Base-by-base conservation (phyloP, 371 early-diverging fungal species). In the Rhizopus stolonifer region DNA sequence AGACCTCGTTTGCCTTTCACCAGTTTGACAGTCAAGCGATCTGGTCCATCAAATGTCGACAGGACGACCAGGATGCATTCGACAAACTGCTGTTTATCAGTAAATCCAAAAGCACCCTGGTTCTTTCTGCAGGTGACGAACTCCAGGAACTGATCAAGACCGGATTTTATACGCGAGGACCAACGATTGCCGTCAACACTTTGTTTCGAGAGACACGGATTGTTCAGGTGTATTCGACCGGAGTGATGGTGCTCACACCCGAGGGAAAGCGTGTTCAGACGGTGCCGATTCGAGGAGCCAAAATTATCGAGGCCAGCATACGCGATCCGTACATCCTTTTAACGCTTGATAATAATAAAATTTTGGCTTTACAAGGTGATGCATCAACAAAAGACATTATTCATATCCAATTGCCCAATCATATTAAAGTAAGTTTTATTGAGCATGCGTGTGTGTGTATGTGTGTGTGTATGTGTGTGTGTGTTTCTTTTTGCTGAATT, bases 301-400 rank as follows among this genome's bases (percentile, higher is more conserved):
- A 76, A 55, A 81, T 92, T 46, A 77, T 87, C 0, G 83, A 87
- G 13, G 90, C 91, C 11, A 80, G 83, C 57, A 84, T 97, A 26
- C 67, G 71, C 2, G 94, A 94, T 61, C 92, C 93, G 0, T 92
- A 89, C 55, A 76, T 95, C 14, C 50, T 94, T n/a, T 56, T 95
- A 7, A 73, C 81, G 34, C 67, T 85, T 53, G 84, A 82, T 45
- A 79, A 78, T 46, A 88, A 86, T 10, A 77, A 81, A 4, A 67
- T 88, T 11, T 50, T 77, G n/a, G 60, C 89, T 13, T 70, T 87
- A 11, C 71, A 79, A 55, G 82, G 82, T 0, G 81, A 90, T 54
- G 61, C 74, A 5, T 65, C 51, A 2, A 75, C 79, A 7, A 80
- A 77, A 25, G 73, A 79, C 32, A 56, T 84, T 4, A 50, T 65